Percentiles rank a stretch among this genome's conserved stretches.
Evolutionary conservation across 2,329 filamentous ascomycete genomes (phyloP).

Genomic region (Pyricularia sp.): DNA sequence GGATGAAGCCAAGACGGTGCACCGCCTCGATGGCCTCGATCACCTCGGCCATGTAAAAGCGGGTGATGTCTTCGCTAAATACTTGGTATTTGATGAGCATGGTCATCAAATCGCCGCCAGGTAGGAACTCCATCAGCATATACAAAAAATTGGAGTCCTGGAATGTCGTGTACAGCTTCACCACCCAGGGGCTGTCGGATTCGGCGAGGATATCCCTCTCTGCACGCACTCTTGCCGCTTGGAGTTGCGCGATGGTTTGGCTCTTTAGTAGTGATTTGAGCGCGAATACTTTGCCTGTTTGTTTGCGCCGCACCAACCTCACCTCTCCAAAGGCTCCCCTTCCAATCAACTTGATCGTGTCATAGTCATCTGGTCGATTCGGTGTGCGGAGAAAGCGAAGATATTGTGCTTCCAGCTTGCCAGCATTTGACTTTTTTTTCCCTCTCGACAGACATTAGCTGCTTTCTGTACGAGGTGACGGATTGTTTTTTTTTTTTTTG

Average conservation of each 20-base stretch:
- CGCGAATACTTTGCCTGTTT: slow-evolving; percentile 65
- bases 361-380: slow-evolving; percentile 58
- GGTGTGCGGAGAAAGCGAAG: slow-evolving; percentile 60
- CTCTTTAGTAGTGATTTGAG: slow-evolving; percentile 68
- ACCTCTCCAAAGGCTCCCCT: slow-evolving; percentile 74
- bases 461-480: slow-evolving; percentile 46
- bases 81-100: slow-evolving; percentile 80
- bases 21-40: slow-evolving; percentile 70
- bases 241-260: slow-evolving; percentile 75
- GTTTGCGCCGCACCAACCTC: slow-evolving; percentile 61
- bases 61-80: slow-evolving; percentile 68
- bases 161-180: slow-evolving; percentile 69
- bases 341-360: slow-evolving; percentile 65
- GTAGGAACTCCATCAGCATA: slow-evolving; percentile 72
- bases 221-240: slow-evolving; percentile 63
- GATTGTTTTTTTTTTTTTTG: neutral
- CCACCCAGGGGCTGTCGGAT: slow-evolving; percentile 68
- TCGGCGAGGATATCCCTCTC: slow-evolving; percentile 71
- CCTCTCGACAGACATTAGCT: slow-evolving; percentile 39
- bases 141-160: slow-evolving; percentile 66
- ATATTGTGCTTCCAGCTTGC: slow-evolving; percentile 47
- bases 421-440: slow-evolving; percentile 4
- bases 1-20: slow-evolving; percentile 68
- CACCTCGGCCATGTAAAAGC: slow-evolving; percentile 76
- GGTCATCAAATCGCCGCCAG: slow-evolving; percentile 70